A percentile compares a stretch with the other conserved stretches of the same genome.
These are phyloP conservation scores for Hordeum pubiflorum DNA, from an alignment of 202 grass and related monocot genomes.

Conservation along the genomic window DNA sequence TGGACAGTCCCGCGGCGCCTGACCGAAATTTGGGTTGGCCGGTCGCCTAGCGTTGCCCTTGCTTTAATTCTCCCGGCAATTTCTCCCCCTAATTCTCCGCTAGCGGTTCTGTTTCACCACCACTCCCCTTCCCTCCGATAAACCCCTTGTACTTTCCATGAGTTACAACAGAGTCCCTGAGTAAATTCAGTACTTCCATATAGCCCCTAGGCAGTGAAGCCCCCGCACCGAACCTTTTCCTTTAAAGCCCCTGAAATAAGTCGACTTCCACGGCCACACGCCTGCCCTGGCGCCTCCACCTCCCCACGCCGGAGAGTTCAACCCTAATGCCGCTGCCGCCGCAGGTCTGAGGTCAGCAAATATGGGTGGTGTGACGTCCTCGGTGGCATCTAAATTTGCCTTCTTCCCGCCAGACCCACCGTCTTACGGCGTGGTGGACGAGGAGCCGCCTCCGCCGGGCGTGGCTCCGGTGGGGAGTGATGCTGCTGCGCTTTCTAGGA, in stretches of 20 bases:
- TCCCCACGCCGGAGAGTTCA: not conserved
- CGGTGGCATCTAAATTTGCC: slow-evolving; percentile 67
- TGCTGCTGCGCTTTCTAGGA: not conserved
- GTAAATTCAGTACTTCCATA: not conserved
- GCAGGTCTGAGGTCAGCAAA: slow-evolving; percentile 8
- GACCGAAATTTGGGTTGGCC: too few species aligned
- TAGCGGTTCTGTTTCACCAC: not conserved
- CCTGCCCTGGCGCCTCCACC: not conserved
- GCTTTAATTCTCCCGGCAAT: slow-evolving; percentile 29
- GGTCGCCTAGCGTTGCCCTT: not conserved
- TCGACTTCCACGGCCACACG: not conserved
- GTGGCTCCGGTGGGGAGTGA: not conserved
- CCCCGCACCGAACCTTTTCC: not conserved
- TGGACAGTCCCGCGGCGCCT: too few species aligned
- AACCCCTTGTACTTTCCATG: slow-evolving; percentile 13
- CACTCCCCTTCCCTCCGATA: slow-evolving; percentile 11
- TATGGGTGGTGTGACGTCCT: slow-evolving; percentile 82
- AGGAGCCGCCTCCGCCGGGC: slow-evolving; percentile 16
- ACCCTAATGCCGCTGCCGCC: slow-evolving; percentile 7
- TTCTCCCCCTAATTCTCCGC: slow-evolving; percentile 25
- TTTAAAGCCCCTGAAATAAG: not conserved
- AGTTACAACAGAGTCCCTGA: not conserved
- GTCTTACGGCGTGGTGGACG: slow-evolving; percentile 47
- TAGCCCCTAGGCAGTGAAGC: not conserved
- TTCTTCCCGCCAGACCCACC: slow-evolving; percentile 75